Base-by-base conservation (phyloP, 1,284 basidiomycete species). In the Ganoderma lingzhi region DNA sequence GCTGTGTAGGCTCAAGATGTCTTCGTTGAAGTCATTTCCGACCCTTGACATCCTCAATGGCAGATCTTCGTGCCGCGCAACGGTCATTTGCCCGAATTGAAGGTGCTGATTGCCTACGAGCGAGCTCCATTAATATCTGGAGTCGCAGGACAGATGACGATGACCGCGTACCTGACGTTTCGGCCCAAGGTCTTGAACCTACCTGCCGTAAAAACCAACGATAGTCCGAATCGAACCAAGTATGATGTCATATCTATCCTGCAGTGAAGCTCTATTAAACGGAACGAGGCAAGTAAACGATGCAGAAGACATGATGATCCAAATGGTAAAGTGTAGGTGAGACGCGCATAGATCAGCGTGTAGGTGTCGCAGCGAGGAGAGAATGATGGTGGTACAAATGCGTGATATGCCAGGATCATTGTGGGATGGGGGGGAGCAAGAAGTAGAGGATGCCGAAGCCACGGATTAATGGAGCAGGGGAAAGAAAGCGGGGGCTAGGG, bases 311-410 rank as follows among this genome's bases (percentile, higher is more conserved):
- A 14, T 39, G 32, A 48, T n/a, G 53, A 41, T 35, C 30, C 6
- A 28, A 51, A 3, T n/a, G 15, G 48, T 35, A 60, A 44, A n/a
- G 30, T n/a, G 32, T 32, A 15, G 58, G 42, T 51, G 30, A 32
- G 28, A 17, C 44, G 63, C 19, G 56, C 48, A 51, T 59, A 56
- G 30, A 42, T 19, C 44, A 63, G 44, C 23, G 44, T 42, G 23
- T n/a, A 53, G 68, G 68, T 72, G 63, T 71, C 70, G 70, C 70
- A 69, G 60, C 48, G 51, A 63, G 48, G 35, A 62, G 66, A 8
- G 14, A 66, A 62, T 63, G 66, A 37, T 73, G 62, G 44, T 71
- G 60, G 70, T 73, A 71, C 72, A 70, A 53, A 71, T 68, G 67
- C 66, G 70, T 64, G 44, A 65, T 61, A 30, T 61, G 39, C 59